Evolutionary conservation across 169 alveolate genomes (phyloP), one percentile per base, ranked within the genome.

Genomic region (Theileria sp.): DNA sequence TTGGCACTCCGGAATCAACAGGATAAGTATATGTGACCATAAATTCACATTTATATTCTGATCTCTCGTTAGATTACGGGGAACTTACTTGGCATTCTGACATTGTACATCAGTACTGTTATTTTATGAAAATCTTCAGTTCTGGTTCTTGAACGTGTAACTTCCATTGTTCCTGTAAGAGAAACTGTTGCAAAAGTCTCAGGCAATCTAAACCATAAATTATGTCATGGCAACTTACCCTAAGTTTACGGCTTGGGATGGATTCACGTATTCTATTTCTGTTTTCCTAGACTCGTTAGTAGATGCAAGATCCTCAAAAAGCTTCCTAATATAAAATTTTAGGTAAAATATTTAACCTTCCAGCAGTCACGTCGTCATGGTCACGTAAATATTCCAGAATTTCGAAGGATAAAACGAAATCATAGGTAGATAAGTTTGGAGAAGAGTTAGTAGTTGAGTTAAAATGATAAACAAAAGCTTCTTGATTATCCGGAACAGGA

Each of bases 401-500:
- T 36, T 83, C 89, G 44, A 83, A 83, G 8, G 89, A 77, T 54
- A 83, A 28, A 12, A 83, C 81, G 36, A 15, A 56, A 36, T 83
- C 89, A 49, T 17, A 9, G 50, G 28, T 26, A 9, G 58, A 0
- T 34, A 4, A 4, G 5, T 0, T 44, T 10, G 50, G 12, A 21
- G 15, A 25, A 0, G 74, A 30, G 36, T 23, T 68, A 19, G 25
- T 61, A 12, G 4, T 28, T 36, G 13, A 6, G 6, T 60, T 51
- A 13, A 30, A 58, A 34, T 83, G 86, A 65, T 73, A 21, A 1
- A 83, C 76, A 64, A 60, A 83, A 2, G 77, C 89, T 69, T 83
- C 89, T 38, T 83, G 89, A 38, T 83, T 77, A 15, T 83, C 89
- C 8, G 86, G 86, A 28, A 83, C 56, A 6, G 89, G 89, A 23